phyloP scores from a whole-genome alignment of 2,329 filamentous ascomycete genomes.

The Hymenoscyphus albidus region DNA sequence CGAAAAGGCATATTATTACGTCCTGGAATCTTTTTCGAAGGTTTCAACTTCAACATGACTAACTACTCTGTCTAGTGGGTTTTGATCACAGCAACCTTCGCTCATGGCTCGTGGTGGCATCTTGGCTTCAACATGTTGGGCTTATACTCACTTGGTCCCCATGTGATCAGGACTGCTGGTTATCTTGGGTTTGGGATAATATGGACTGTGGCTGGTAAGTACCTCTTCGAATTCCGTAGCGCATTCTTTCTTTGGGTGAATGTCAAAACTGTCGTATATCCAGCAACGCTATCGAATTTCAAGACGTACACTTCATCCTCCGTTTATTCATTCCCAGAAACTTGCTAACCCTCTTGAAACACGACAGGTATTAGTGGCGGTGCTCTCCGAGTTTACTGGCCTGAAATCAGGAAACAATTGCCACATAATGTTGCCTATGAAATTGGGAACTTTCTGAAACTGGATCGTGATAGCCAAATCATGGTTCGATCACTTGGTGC shows the following conservation, averaged over 20 bases:
- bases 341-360: too few species aligned
- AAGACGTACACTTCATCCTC: too few species aligned
- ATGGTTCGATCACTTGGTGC: not conserved
- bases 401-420: not conserved
- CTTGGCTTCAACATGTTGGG: not conserved
- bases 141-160: not conserved
- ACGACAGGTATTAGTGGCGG: not conserved
- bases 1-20: not conserved
- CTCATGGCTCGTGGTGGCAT: not conserved
- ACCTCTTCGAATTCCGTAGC: too few species aligned
- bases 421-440: not conserved
- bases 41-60: not conserved
- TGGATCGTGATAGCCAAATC: not conserved
- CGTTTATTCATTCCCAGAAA: too few species aligned
- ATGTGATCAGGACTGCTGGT: not conserved
- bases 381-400: not conserved
- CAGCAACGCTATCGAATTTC: too few species aligned
- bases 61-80: not conserved
- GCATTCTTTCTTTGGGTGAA: too few species aligned
- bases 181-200: not conserved
- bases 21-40: not conserved
- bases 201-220: not conserved
- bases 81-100: not conserved
- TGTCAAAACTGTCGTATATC: too few species aligned
- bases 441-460: not conserved